Base-by-base conservation (phyloP, 1,284 basidiomycete genomes). In the Pseudozyma tsukubaensis region DNA sequence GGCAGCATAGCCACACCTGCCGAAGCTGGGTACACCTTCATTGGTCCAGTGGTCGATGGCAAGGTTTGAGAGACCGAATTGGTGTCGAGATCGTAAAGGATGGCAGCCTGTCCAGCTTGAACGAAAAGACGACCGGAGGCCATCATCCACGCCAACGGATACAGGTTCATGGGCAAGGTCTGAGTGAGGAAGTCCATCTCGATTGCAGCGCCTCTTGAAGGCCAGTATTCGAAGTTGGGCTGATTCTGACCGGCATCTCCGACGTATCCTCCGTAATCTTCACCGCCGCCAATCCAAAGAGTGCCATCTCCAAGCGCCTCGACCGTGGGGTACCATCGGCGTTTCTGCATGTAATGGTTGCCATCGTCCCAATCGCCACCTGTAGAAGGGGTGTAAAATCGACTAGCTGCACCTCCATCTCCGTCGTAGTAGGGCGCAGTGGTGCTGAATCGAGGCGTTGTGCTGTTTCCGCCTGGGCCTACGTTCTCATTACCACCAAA, bases 1-100 rank as follows among this genome's bases (percentile, higher is more conserved):
- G 94, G 94, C 6, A 97, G 87, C 93, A 97, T 94, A 50, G 91
- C 92, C 1, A 89, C 90, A 10, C 92, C 94, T 51, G 92, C 94
- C 1, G 93, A 95, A 0, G 92, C 94, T 39, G 94, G 94, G 86
- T 97, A 97, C 21, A 94, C 77, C 36, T 69, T 69, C 71, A 66
- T 70, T 1, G 66, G 66, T 5, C 66, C 61, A 0, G 43, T 62
- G 19, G 72, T 65, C 35, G 66, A 69, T 16, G 66, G 72, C 11
- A 66, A 59, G 14, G 32, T 39, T n/a, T 62, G 57, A 19, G 54
- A 58, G n/a, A 65, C 62, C 44, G 66, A 59, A 32, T 59, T 64
- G n/a, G 47, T 34, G 44, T 57, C 54, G 39, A 68, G 61, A 42
- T 70, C 50, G 49, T 62, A 74, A 21, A 74, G 52, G 21, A 74